Percentiles rank a stretch among this genome's conserved stretches.
These are phyloP conservation scores for Neonectria ditissima DNA, from an alignment of 2,329 filamentous ascomycete species.

Conservation along the genomic window DNA sequence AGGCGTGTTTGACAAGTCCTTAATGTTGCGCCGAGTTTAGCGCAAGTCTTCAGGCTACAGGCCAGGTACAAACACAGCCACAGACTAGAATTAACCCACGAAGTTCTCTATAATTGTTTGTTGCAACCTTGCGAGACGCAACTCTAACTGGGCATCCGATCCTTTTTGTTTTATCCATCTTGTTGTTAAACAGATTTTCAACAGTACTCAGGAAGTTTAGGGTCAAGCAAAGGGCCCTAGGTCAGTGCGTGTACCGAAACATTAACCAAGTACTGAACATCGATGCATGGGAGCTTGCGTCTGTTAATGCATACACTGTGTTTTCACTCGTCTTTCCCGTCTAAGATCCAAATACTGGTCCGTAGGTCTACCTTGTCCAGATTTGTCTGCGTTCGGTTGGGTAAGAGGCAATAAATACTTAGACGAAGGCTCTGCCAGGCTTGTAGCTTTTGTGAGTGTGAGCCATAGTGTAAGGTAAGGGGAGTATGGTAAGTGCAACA, in stretches of 20 bases:
- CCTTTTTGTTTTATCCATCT: not conserved
- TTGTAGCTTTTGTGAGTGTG: not conserved
- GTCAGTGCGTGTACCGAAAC: not conserved
- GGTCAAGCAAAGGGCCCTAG: too few relatives aligned
- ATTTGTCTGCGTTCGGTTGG: too few relatives aligned
- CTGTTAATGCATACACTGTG: too few relatives aligned
- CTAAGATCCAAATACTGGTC: too few relatives aligned
- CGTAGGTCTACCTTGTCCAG: too few relatives aligned
- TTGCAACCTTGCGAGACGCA: too few relatives aligned
- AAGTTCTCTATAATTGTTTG: not conserved
- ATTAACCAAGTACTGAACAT: not conserved
- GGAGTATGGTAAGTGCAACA: too few relatives aligned
- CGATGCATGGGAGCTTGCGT: not conserved
- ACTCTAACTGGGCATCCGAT: not conserved
- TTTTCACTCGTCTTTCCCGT: too few relatives aligned
- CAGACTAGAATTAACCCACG: not conserved
- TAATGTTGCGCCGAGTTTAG: slow-evolving; percentile 15
- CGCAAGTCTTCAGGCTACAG: not conserved
- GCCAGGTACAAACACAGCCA: slow-evolving; percentile 8
- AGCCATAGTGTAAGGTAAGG: too few relatives aligned
- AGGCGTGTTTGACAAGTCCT: slow-evolving; percentile 20
- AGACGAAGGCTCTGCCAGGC: not conserved
- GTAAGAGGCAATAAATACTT: not conserved
- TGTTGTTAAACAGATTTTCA: not conserved
- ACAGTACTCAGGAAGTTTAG: not conserved